Base-by-base conservation (phyloP, 331 rosid genomes). In the Quercus phellos region DNA sequence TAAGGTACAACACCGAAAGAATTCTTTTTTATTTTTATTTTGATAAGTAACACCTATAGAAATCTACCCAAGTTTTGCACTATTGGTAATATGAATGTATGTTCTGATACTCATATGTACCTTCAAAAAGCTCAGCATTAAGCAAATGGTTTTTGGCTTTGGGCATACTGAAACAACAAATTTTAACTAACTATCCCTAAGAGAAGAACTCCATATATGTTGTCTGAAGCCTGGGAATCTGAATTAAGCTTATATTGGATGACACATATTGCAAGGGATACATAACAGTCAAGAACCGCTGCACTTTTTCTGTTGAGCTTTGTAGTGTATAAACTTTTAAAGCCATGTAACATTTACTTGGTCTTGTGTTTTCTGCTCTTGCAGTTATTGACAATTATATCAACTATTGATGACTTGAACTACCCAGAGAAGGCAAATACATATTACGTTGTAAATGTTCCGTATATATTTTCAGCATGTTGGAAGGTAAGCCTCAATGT, bases 351-450 rank as follows among this genome's bases (percentile, higher is more conserved):
- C 18, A 56, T 75, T 63, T 21, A 66, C 24, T 18, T 6, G 14
- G 21, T n/a, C 64, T 21, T 81, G 43, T 72, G 70, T 89, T 76
- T 75, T 75, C 38, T 80, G 68, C 66, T 79, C 51, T 43, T 82
- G 88, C 97, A 92, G 99, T 77, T 94, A 84, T 66, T 94, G 81
- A 88, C 97, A 64, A 84, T 87, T 64, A 88, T 94, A 85, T 80
- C 98, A 50, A 92, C 91, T 82, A 88, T 94, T 77, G 99, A 94
- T 85, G 99, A 94, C 81, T 80, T 88, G 81, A 94, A 94, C 85
- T 94, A 94, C 86, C 99, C 98, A 11, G 99, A 94, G 93, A 94
- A 78, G 91, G 86, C 99, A 70, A 83, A 89, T 75, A 80, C 99
- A 43, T 94, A 94, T 85, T 94, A 86, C 85, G 79, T 94, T 66